A percentile compares a stretch with the other conserved stretches of the same genome.
Conservation (phyloP, 2,329 filamentous ascomycete genomes). For the Verticillium zaregamsianum region DNA sequence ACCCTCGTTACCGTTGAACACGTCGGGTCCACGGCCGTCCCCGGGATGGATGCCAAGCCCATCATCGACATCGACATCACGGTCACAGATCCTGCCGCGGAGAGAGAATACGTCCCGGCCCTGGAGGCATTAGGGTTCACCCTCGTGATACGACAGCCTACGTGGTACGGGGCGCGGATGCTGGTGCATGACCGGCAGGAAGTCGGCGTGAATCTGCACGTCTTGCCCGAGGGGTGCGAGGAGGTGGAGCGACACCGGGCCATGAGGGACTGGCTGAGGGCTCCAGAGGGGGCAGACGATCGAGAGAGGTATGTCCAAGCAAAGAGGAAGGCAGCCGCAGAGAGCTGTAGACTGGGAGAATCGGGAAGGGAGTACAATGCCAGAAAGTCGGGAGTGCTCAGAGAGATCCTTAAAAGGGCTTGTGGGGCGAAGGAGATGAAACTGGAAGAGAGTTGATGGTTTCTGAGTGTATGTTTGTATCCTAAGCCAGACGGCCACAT, state of each 20-base stretch:
- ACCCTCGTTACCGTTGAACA: conserved; percentile 28
- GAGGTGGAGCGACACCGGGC: conserved; percentile 38
- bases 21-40: conserved; percentile 47
- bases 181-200: conserved; percentile 23
- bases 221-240: conserved; percentile 37
- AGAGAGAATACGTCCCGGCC: conserved; percentile 34
- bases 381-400: conserved; percentile 35
- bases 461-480: too few species aligned
- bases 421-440: not conserved
- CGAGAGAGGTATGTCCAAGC: conserved; percentile 30
- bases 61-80: conserved; percentile 50
- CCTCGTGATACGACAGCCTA: conserved; percentile 40
- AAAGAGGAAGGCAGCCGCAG: conserved; percentile 30
- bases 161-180: conserved; percentile 45
- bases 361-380: conserved; percentile 32
- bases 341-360: conserved; percentile 24
- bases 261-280: conserved; percentile 39
- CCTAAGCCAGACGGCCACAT: too few species aligned
- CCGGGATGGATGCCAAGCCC: conserved; percentile 43
- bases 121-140: conserved; percentile 40
- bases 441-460: not conserved
- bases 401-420: conserved; percentile 27
- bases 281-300: conserved; percentile 27
- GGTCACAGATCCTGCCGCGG: conserved; percentile 32
- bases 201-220: conserved; percentile 40